Evolutionary conservation across 345 rosid species (phyloP).

Genomic region (Gossypium stocksii): DNA sequence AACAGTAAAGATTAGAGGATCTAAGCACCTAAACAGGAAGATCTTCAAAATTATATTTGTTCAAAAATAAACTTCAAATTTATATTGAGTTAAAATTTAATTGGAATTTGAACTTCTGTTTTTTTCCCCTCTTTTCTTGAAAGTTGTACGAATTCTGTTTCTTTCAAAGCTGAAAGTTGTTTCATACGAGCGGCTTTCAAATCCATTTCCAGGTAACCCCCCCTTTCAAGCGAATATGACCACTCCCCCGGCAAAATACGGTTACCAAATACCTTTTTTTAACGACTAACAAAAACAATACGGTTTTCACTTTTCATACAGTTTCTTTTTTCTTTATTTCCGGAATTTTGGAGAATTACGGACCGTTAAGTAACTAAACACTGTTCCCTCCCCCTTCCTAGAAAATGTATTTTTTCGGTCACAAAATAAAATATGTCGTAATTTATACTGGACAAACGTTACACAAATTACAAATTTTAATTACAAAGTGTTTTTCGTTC

Average conservation of each 20-base stretch:
- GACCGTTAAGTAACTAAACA: background rate
- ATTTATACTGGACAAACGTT: too few species aligned
- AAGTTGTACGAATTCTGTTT: background rate
- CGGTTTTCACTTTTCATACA: too few species aligned
- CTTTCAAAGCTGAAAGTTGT: constrained; percentile 13
- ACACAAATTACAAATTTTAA: too few species aligned
- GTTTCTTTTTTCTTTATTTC: background rate
- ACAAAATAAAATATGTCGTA: too few species aligned
- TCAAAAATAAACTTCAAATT: too few species aligned
- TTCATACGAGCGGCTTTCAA: constrained; percentile 28
- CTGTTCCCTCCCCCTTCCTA: too few species aligned
- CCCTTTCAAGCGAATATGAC: background rate
- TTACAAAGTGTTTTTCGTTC: too few species aligned
- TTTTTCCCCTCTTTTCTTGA: background rate
- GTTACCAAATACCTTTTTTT: background rate
- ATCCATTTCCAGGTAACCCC: constrained; percentile 21
- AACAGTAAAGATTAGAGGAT: constrained; percentile 24
- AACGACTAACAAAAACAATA: too few species aligned
- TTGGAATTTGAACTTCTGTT: background rate
- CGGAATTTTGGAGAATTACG: background rate
- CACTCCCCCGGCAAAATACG: background rate
- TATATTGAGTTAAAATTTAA: background rate
- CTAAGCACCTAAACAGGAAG: constrained; percentile 24
- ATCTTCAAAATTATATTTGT: constrained; percentile 11
- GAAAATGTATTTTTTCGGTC: too few species aligned